Evolutionary conservation across 768 basidiomycete species (phyloP).

Genomic region (Tremella mesenterica): DNA sequence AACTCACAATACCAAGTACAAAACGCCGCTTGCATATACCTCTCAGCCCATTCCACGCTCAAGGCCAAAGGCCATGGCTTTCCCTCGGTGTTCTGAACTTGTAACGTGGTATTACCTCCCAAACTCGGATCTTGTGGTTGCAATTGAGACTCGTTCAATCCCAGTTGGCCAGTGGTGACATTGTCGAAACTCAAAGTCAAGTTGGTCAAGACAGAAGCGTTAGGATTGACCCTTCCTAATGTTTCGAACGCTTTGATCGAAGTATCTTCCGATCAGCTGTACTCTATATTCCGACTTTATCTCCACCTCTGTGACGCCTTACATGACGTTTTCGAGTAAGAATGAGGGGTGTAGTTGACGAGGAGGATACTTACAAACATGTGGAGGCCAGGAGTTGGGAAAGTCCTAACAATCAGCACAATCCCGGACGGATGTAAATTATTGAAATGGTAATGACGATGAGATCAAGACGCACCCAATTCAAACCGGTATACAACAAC

Average conservation of each 20-base stretch:
- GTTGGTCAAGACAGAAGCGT: constrained; percentile 50
- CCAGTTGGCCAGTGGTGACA: constrained; percentile 73
- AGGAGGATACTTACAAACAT: constrained; percentile 18
- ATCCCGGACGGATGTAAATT: too few species aligned
- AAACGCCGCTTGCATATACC: constrained; percentile 66
- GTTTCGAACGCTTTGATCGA: constrained; percentile 64
- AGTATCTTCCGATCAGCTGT: constrained; percentile 49
- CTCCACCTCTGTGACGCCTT: neutral
- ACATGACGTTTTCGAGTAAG: neutral
- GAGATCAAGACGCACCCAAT: constrained; percentile 57
- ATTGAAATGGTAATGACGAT: neutral
- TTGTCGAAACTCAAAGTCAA: constrained; percentile 54
- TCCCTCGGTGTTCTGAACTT: constrained; percentile 53
- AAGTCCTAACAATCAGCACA: constrained; percentile 3
- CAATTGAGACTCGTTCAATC: constrained; percentile 59
- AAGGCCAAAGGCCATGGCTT: constrained; percentile 49
- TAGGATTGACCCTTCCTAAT: constrained; percentile 64
- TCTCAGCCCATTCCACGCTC: constrained; percentile 67
- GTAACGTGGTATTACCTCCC: constrained; percentile 48
- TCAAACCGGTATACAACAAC: constrained; percentile 66
- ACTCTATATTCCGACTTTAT: neutral
- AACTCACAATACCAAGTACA: constrained; percentile 65
- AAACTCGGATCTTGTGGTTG: constrained; percentile 57
- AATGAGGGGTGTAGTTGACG: too few species aligned
- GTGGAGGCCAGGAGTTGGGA: constrained; percentile 43